Conservation (phyloP, 176 grass and related monocot genomes). For the Alloteropsis semialata region DNA sequence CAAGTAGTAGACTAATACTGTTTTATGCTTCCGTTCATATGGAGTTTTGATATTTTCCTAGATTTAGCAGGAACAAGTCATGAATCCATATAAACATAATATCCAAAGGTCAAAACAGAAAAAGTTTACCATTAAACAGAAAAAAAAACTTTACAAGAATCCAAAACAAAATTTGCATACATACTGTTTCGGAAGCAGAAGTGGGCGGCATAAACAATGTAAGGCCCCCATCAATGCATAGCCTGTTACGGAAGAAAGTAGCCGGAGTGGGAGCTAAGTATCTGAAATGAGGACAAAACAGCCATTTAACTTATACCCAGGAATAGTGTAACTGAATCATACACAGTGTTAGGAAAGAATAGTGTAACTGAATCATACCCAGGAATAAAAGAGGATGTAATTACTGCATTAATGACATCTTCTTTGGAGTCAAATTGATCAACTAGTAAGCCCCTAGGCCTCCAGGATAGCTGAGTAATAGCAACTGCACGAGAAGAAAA, state of each 20-base stretch:
- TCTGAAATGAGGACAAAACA: constrained; percentile 42
- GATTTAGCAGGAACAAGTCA: neutral
- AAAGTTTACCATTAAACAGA: neutral
- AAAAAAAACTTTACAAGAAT: neutral
- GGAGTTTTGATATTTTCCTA: neutral
- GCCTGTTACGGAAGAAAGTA: constrained; percentile 71
- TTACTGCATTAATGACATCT: constrained; percentile 83
- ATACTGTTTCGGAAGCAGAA: constrained; percentile 82
- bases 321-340: neutral
- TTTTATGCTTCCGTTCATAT: neutral
- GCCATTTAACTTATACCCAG: constrained; percentile 5
- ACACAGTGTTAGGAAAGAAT: neutral
- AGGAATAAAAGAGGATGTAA: constrained; percentile 99
- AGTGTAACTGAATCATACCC: constrained; percentile 45
- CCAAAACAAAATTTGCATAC: neutral
- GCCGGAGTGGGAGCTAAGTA: constrained; percentile 80
- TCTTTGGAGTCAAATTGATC: constrained; percentile 98
- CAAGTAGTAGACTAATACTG: neutral
- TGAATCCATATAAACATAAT: neutral
- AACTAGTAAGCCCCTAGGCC: constrained; percentile 76
- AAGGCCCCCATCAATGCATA: constrained; percentile 92
- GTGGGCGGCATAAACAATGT: constrained; percentile 99
- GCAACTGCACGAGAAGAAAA: constrained; percentile 61
- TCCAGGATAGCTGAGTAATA: constrained; percentile 85
- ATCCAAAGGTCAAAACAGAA: neutral